Conservation (phyloP, 805 yeast genomes). For the Suhomyces vadensis region DNA sequence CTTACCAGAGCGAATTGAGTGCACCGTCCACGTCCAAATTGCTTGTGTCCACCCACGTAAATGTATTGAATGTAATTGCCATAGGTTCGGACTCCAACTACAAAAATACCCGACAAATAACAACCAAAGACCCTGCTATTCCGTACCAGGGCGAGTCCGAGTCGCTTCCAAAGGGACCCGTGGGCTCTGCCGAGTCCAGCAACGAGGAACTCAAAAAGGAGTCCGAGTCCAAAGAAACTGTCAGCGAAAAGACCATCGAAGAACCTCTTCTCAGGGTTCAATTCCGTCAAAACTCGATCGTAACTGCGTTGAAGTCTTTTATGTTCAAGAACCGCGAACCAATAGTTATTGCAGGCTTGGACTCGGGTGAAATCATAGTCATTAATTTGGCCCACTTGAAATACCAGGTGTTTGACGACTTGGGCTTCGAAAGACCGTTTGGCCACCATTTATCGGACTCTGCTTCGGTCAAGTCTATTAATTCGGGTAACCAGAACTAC, state of each 20-base stretch:
- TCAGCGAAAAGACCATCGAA: conserved; percentile 36
- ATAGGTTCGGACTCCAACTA: conserved; percentile 30
- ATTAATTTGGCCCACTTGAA: conserved; percentile 50
- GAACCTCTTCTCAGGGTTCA: conserved; percentile 47
- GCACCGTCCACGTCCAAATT: conserved; percentile 33
- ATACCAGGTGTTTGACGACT: conserved; percentile 45
- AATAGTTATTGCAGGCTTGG: conserved; percentile 60
- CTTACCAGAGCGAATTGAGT: conserved; percentile 28
- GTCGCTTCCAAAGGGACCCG: background rate
- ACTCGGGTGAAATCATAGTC: conserved; percentile 67
- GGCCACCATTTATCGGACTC: conserved; percentile 4
- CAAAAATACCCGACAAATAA: conserved; percentile 20
- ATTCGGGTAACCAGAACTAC: conserved; percentile 15
- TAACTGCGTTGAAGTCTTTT: conserved; percentile 41
- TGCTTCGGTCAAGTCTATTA: conserved; percentile 9
- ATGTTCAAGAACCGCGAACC: conserved; percentile 32
- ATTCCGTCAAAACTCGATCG: conserved; percentile 34
- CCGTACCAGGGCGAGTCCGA: conserved; percentile 20
- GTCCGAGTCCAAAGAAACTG: conserved; percentile 25
- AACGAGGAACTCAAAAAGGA: background rate
- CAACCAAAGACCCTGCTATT: conserved; percentile 21
- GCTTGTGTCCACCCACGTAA: conserved; percentile 49
- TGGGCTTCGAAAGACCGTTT: conserved; percentile 33
- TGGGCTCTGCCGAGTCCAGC: background rate
- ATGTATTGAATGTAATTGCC: conserved; percentile 48